Evolutionary conservation across 225 moss, liverwort and hornwort genomes (phyloP).

Genomic region (Polytrichum commune): DNA sequence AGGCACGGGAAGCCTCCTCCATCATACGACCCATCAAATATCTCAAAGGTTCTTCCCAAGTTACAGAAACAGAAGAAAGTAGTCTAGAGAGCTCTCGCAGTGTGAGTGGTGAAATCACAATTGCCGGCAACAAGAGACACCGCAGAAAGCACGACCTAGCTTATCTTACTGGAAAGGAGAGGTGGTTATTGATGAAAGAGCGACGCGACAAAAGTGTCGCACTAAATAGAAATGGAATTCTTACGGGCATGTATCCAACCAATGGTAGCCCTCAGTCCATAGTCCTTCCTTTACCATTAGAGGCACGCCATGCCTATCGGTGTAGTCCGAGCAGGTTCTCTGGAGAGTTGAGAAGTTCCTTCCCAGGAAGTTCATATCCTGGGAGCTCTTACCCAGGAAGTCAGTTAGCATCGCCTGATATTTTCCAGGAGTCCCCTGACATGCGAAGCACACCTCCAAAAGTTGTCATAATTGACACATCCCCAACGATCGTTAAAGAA

Average conservation of each 20-base stretch:
- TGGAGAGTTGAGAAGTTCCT: conserved; percentile 34
- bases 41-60: conserved; percentile 31
- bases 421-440: conserved; percentile 32
- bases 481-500: conserved; percentile 11
- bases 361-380: conserved; percentile 50
- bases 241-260: not conserved
- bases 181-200: conserved; percentile 48
- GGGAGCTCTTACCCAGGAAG: conserved; percentile 44
- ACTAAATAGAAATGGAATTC: conserved; percentile 15
- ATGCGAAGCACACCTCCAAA: conserved; percentile 12
- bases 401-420: conserved; percentile 40
- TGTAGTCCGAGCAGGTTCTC: conserved; percentile 52
- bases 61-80: conserved; percentile 79
- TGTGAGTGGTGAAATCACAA: conserved; percentile 60
- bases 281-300: conserved; percentile 24
- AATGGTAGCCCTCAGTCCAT: conserved; percentile 26
- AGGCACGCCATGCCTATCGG: conserved; percentile 30
- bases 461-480: conserved; percentile 2
- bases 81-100: conserved; percentile 67
- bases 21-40: conserved; percentile 48
- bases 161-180: conserved; percentile 40
- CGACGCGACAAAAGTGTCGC: conserved; percentile 27
- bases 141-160: conserved; percentile 50
- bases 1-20: conserved; percentile 61
- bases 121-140: conserved; percentile 50